Evolutionary conservation across 2,329 filamentous ascomycete genomes (phyloP).

Genomic region (Fusarium foetens): DNA sequence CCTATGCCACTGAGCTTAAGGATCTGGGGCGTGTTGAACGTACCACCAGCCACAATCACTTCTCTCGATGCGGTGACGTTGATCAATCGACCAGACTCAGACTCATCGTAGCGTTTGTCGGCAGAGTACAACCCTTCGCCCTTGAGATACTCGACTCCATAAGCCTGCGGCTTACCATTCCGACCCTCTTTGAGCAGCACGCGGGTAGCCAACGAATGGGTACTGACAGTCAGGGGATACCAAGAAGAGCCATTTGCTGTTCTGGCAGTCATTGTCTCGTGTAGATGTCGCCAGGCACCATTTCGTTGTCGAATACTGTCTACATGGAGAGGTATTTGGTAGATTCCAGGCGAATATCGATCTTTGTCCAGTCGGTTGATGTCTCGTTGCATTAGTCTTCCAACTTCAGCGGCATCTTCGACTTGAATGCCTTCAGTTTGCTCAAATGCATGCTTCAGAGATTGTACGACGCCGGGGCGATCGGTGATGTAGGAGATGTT

Average conservation of each 20-base stretch:
- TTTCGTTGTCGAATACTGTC: constrained; percentile 26
- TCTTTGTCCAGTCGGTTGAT: constrained; percentile 41
- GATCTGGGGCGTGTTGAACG: constrained; percentile 52
- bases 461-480: constrained; percentile 21
- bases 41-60: constrained; percentile 38
- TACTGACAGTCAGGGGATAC: constrained; percentile 56
- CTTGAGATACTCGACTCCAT: constrained; percentile 50
- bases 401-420: constrained; percentile 38
- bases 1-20: constrained; percentile 62
- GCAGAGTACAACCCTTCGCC: constrained; percentile 56
- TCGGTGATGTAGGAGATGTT: constrained; percentile 30
- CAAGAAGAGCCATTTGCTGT: constrained; percentile 21
- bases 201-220: constrained; percentile 50
- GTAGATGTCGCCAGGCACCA: constrained; percentile 27
- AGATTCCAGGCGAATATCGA: constrained; percentile 46
- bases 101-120: constrained; percentile 43
- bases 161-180: constrained; percentile 18
- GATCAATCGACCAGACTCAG: background rate
- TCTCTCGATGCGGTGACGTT: constrained; percentile 33
- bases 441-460: constrained; percentile 10
- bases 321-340: constrained; percentile 45
- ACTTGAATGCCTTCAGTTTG: constrained; percentile 25
- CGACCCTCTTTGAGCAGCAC: constrained; percentile 47
- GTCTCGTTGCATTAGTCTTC: constrained; percentile 45
- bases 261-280: constrained; percentile 44